Evolutionary conservation across 2,329 filamentous ascomycete species (phyloP).

Genomic region (Phoma sp.): DNA sequence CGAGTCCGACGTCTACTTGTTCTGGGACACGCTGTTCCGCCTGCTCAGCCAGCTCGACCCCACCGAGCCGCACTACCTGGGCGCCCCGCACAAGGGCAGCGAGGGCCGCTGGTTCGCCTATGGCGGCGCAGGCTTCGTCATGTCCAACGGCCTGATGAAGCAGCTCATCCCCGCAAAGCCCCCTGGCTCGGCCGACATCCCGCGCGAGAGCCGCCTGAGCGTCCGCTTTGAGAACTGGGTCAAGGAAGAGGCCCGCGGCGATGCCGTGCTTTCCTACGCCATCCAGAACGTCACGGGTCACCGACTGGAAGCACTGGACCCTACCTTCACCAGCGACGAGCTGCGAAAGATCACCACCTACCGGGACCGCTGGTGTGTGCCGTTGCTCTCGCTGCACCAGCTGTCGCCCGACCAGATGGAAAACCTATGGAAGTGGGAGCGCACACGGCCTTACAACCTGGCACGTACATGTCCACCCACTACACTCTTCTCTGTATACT

Average conservation of each 20-base stretch:
- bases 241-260: constrained; percentile 56
- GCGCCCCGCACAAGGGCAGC: constrained; percentile 45
- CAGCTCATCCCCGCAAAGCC: constrained; percentile 47
- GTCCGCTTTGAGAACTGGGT: constrained; percentile 42
- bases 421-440: constrained; percentile 58
- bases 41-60: constrained; percentile 51
- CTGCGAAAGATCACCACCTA: constrained; percentile 55
- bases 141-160: constrained; percentile 62
- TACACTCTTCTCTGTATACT: no score
- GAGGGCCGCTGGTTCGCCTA: constrained; percentile 52
- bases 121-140: constrained; percentile 55
- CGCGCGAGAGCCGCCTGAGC: constrained; percentile 39
- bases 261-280: constrained; percentile 49
- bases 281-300: constrained; percentile 47
- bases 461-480: constrained; percentile 22
- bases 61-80: constrained; percentile 49
- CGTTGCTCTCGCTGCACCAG: constrained; percentile 51
- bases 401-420: constrained; percentile 57
- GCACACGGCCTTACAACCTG: constrained; percentile 44
- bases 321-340: constrained; percentile 54
- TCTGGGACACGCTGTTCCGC: constrained; percentile 53
- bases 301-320: constrained; percentile 48
- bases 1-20: constrained; percentile 49
- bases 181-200: constrained; percentile 35
- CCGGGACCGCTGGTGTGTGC: constrained; percentile 53